Conservation (phyloP, 345 rosid genomes). For the Ceriops decandra region DNA sequence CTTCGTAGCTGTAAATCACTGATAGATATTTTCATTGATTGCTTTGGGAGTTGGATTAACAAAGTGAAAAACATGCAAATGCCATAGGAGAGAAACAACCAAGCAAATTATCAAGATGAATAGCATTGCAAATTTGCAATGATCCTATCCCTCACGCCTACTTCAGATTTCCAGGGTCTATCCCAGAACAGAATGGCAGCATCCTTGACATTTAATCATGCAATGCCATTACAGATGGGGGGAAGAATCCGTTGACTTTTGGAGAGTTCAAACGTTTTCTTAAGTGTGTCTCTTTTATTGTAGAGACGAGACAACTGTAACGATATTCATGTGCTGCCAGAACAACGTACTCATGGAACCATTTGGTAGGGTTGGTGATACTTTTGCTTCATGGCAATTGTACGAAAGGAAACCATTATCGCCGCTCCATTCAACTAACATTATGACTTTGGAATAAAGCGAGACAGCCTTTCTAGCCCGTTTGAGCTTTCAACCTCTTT, state of each 20-base stretch:
- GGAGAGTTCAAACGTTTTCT: not conserved
- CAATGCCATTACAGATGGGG: too few relatives aligned
- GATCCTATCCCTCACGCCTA: not conserved
- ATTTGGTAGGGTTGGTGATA: constrained; percentile 17
- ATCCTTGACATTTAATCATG: too few relatives aligned
- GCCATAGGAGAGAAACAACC: too few relatives aligned
- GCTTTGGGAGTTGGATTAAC: too few relatives aligned
- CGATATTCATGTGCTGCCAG: not conserved
- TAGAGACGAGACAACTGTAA: constrained; percentile 15
- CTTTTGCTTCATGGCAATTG: constrained; percentile 12
- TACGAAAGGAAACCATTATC: constrained; percentile 11
- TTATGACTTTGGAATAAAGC: not conserved
- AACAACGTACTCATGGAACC: not conserved
- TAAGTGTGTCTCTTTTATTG: not conserved
- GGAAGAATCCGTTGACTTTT: too few relatives aligned
- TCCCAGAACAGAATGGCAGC: too few relatives aligned
- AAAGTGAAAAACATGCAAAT: too few relatives aligned
- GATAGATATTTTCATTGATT: too few relatives aligned
- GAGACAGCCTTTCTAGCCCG: not conserved
- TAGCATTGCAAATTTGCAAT: too few relatives aligned
- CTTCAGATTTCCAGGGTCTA: not conserved
- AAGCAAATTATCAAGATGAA: too few relatives aligned
- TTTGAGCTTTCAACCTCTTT: not conserved
- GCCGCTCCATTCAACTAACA: not conserved
- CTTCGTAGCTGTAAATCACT: too few relatives aligned